Percentiles rank a stretch among this genome's conserved stretches.
Evolutionary conservation across 1,139 yeast species (phyloP).

Genomic region (Yamadazyma pseudoaaseri): DNA sequence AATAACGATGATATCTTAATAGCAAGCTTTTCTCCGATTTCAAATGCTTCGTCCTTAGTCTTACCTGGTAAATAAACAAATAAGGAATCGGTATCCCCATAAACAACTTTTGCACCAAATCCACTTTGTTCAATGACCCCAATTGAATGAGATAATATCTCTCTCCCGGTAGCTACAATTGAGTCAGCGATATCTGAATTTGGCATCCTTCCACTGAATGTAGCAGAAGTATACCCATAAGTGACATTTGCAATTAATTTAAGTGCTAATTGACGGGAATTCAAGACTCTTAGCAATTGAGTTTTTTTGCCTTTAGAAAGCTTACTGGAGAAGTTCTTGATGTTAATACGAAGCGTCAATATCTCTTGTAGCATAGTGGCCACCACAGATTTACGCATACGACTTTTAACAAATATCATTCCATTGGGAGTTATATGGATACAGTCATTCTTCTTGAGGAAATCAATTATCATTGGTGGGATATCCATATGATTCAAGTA

Average conservation of each 20-base stretch:
- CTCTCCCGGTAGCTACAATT: conserved; percentile 88
- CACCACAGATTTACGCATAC: conserved; percentile 66
- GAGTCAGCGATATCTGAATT: conserved; percentile 94
- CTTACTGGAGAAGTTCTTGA: conserved; percentile 69
- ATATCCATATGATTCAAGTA: conserved; percentile 43
- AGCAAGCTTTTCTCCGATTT: conserved; percentile 71
- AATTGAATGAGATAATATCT: conserved; percentile 72
- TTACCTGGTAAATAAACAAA: conserved; percentile 90
- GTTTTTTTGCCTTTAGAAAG: conserved; percentile 35
- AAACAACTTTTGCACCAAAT: conserved; percentile 92
- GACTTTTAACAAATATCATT: conserved; percentile 64
- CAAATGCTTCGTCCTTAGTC: conserved; percentile 73
- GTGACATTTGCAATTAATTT: conserved; percentile 93
- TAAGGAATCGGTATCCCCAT: conserved; percentile 94
- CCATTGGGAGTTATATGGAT: conserved; percentile 85
- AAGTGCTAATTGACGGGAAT: conserved; percentile 81
- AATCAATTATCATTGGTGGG: conserved; percentile 55
- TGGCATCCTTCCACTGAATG: conserved; percentile 97
- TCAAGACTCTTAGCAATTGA: conserved; percentile 54
- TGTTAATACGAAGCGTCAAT: conserved; percentile 73
- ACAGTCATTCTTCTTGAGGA: conserved; percentile 48
- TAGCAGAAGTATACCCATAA: conserved; percentile 92
- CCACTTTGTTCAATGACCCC: conserved; percentile 59
- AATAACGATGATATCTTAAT: conserved; percentile 58
- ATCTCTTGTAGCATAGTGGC: conserved; percentile 86